Percentiles rank a stretch among this genome's conserved stretches.
phyloP scores from a whole-genome alignment of 2,329 filamentous ascomycete genomes.

The Bertia moriformis region DNA sequence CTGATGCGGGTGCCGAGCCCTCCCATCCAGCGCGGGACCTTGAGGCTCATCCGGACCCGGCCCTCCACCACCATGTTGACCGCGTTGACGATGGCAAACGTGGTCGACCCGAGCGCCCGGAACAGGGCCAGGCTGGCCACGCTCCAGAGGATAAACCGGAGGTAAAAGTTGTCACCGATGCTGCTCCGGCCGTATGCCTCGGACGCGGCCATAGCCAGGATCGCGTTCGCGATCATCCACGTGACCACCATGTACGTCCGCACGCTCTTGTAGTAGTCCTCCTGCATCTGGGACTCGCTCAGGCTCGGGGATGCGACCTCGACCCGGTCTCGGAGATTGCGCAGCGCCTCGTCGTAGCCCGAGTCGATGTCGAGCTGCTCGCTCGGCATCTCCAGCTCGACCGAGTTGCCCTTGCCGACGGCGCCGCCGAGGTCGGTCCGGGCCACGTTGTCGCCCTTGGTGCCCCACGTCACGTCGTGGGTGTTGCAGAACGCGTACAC shows the following conservation, averaged over 20 bases:
- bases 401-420: slow-evolving; percentile 52
- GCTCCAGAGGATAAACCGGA: slow-evolving; percentile 83
- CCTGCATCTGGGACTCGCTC: slow-evolving; percentile 73
- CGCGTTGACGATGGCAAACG: slow-evolving; percentile 71
- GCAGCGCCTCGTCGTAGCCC: slow-evolving; percentile 89
- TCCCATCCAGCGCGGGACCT: slow-evolving; percentile 27
- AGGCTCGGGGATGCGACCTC: slow-evolving; percentile 53
- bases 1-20: slow-evolving; percentile 30
- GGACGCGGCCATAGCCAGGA: slow-evolving; percentile 82
- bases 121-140: slow-evolving; percentile 80
- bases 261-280: slow-evolving; percentile 96
- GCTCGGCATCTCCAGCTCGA: slow-evolving; percentile 92
- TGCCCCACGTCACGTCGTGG: slow-evolving; percentile 97
- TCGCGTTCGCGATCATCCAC: slow-evolving; percentile 85
- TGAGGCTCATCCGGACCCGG: slow-evolving; percentile 47
- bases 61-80: slow-evolving; percentile 80
- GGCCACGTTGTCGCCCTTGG: slow-evolving; percentile 92
- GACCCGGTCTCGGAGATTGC: slow-evolving; percentile 84
- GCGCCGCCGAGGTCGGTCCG: slow-evolving; percentile 85
- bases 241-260: slow-evolving; percentile 94
- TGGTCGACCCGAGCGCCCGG: slow-evolving; percentile 66
- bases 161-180: slow-evolving; percentile 73
- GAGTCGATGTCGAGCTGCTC: slow-evolving; percentile 97
- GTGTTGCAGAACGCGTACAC: slow-evolving; percentile 99
- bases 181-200: slow-evolving; percentile 65